Base-by-base conservation (phyloP, 208 protist genomes). In the Acanthamoeba castellanii region DNA sequence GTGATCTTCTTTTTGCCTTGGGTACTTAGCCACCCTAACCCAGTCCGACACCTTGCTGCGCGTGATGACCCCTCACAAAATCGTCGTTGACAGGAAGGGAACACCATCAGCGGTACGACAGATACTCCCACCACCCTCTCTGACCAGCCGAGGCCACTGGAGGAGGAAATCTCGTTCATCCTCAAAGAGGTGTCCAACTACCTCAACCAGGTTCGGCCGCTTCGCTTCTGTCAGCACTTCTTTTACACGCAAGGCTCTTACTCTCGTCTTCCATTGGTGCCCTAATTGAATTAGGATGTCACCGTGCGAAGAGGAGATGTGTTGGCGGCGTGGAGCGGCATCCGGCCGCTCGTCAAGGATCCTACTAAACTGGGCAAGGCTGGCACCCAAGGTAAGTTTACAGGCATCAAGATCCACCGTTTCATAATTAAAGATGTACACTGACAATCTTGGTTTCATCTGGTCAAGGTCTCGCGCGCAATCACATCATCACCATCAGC, bases 1-100 rank as follows among this genome's bases (percentile, higher is more conserved):
- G 82, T 96, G 5, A 42, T 96, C 13, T 96, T 96, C 42, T 94
- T 96, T 1, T n/a, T 96, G 2, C 95, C 95, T 70, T 96, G 91
- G 20, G 85, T 95, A 14, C 27, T 5, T 6, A 87, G 6, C 20
- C 22, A 18, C 61, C 42, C 32, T 61, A 3, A 6, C 52, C 85
- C 7, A 22, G 6, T 55, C 20, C n/a, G n/a, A n/a, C n/a, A n/a
- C n/a, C n/a, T n/a, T n/a, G n/a, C n/a, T n/a, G n/a, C n/a, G n/a
- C n/a, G n/a, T n/a, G n/a, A n/a, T n/a, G n/a, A n/a, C 68, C 30
- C 7, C 30, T 78, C 14, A 50, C 84, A 25, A 2, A 47, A 4
- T 27, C 84, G 2, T 4, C 55, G 18, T 16, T 16, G 16, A 14
- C 45, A 92, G 66, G 47, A 94, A 42, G 95, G 92, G 50, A 89